These are phyloP conservation scores for Tricholoma terreum DNA, from an alignment of 768 basidiomycete genomes.

Conservation along the genomic window DNA sequence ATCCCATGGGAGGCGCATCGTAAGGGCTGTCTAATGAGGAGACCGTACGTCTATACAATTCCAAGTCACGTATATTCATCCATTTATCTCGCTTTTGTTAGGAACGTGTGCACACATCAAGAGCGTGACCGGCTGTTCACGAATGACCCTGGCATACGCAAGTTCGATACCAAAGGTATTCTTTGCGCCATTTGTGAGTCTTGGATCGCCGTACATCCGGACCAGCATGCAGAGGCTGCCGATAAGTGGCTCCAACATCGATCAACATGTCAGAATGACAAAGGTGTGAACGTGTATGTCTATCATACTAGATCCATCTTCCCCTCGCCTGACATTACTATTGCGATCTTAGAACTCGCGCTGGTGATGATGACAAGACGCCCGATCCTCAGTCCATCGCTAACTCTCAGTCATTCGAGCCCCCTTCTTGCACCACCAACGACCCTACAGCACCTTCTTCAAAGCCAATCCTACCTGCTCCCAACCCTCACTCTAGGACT, in stretches of 20 bases:
- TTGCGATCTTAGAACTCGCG: not conserved
- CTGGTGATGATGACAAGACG: not conserved
- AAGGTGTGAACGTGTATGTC: conserved; percentile 7
- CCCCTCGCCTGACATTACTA: not conserved
- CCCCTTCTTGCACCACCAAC: not conserved
- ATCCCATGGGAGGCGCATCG: conserved; percentile 87
- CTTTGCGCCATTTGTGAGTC: conserved; percentile 65
- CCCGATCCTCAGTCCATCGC: conserved; percentile 1
- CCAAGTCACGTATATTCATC: not conserved
- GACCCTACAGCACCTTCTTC: not conserved
- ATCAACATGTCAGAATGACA: conserved; percentile 45
- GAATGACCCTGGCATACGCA: conserved; percentile 66
- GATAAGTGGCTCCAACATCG: conserved; percentile 67
- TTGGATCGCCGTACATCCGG: conserved; percentile 54
- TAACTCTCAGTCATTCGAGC: not conserved
- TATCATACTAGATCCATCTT: conserved; percentile 2
- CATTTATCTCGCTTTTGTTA: conserved; percentile 21
- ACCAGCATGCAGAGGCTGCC: conserved; percentile 58
- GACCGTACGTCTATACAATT: conserved; percentile 49
- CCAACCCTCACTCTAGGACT: not conserved
- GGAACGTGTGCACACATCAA: conserved; percentile 56
- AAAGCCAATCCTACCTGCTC: not conserved
- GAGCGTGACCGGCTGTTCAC: conserved; percentile 56
- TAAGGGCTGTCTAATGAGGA: conserved; percentile 78
- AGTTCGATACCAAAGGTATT: conserved; percentile 70